Conservation (phyloP, 176 grass and related monocot genomes). For the Melocanna baccifera region DNA sequence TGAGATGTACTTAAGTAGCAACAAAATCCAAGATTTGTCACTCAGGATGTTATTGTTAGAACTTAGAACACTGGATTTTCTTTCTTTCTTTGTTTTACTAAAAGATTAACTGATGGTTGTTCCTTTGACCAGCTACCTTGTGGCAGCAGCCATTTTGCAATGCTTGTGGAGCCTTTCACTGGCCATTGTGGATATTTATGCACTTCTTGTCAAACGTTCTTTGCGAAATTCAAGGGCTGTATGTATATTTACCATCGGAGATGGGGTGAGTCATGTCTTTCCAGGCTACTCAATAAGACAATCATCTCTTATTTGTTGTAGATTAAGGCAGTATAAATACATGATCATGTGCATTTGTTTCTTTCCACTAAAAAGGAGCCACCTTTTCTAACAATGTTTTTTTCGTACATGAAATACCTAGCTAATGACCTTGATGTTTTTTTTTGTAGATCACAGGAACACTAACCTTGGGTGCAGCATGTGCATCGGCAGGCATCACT, state of each 20-base stretch:
- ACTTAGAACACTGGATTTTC: not conserved
- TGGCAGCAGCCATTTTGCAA: slow-evolving; percentile 83
- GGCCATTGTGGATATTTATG: slow-evolving; percentile 85
- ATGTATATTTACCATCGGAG: slow-evolving; percentile 83
- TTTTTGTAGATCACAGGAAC: slow-evolving; percentile 79
- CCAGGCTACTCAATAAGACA: not conserved
- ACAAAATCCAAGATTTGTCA: not conserved
- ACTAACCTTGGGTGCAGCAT: slow-evolving; percentile 82
- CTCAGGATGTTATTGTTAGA: not conserved
- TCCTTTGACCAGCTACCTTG: slow-evolving; percentile 64
- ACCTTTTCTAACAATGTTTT: not conserved
- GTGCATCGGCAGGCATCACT: slow-evolving; percentile 87
- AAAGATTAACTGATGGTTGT: slow-evolving; percentile 17
- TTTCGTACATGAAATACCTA: not conserved
- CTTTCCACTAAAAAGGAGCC: not conserved
- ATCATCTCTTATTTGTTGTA: not conserved
- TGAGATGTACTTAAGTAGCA: not conserved
- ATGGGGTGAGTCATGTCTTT: slow-evolving; percentile 64
- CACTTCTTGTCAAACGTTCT: slow-evolving; percentile 84
- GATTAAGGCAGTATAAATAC: not conserved
- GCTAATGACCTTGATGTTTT: not conserved
- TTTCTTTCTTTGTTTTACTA: not conserved
- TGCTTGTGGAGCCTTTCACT: slow-evolving; percentile 78
- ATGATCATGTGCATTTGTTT: not conserved
- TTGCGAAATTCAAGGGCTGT: slow-evolving; percentile 50